Percentiles rank a stretch among this genome's conserved stretches.
Conservation (phyloP, 805 yeast species). For the Wickerhamomyces xylosicus region DNA sequence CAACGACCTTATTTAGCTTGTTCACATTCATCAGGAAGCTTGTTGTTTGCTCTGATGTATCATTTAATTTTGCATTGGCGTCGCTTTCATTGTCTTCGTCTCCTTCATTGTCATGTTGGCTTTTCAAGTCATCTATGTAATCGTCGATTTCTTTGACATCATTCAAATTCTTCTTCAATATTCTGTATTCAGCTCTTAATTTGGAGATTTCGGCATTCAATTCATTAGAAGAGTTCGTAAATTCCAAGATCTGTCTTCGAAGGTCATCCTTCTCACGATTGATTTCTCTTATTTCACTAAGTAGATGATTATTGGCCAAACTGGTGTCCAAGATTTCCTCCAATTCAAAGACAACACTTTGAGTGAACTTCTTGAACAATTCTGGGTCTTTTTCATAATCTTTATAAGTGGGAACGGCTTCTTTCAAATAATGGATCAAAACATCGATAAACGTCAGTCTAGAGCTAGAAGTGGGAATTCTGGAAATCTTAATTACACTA, state of each 20-base stretch:
- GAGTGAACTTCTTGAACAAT: slow-evolving; percentile 16
- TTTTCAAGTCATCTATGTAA: slow-evolving; percentile 10
- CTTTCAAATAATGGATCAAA: slow-evolving; percentile 7
- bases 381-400: slow-evolving; percentile 16
- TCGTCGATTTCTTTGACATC: slow-evolving; percentile 2
- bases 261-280: slow-evolving; percentile 21
- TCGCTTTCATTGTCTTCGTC: slow-evolving; percentile 1
- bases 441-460: slow-evolving; percentile 14
- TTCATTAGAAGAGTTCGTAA: slow-evolving; percentile 18
- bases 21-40: slow-evolving; percentile 16
- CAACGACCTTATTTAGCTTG: slow-evolving; percentile 19
- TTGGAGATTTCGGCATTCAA: slow-evolving; percentile 18
- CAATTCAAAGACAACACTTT: neutral
- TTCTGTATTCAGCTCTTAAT: slow-evolving; percentile 15
- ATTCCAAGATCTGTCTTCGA: slow-evolving; percentile 20
- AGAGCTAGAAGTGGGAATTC: slow-evolving; percentile 10
- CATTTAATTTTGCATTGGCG: neutral
- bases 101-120: slow-evolving; percentile 3
- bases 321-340: slow-evolving; percentile 23
- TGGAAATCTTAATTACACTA: slow-evolving; percentile 16
- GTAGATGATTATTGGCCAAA: slow-evolving; percentile 24
- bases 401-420: slow-evolving; percentile 3
- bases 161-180: slow-evolving; percentile 6
- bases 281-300: slow-evolving; percentile 19
- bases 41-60: neutral